phyloP scores from a whole-genome alignment of 2,329 filamentous ascomycete genomes.

The Microascus cirrosus region DNA sequence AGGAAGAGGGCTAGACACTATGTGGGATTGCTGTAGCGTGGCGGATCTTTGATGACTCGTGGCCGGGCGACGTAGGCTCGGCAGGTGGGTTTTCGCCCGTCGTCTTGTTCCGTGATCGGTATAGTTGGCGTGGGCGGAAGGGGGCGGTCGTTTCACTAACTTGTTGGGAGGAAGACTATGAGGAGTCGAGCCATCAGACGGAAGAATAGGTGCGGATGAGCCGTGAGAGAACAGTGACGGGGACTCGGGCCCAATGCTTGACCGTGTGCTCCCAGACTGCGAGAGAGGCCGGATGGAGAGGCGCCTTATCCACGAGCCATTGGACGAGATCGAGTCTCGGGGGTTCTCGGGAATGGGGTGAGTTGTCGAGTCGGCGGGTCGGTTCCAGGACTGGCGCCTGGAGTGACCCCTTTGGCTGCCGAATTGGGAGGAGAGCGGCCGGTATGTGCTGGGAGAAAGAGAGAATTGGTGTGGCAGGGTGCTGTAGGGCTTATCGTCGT shows the following conservation, averaged over 20 bases:
- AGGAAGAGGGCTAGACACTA: neutral
- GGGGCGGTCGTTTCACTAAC: slow-evolving; percentile 62
- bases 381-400: slow-evolving; percentile 31
- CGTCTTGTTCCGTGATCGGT: slow-evolving; percentile 29
- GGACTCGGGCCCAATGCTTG: slow-evolving; percentile 54
- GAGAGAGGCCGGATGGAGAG: slow-evolving; percentile 56
- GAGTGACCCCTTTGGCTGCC: neutral
- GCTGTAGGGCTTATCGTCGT: slow-evolving; percentile 17
- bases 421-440: neutral
- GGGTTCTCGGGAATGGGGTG: slow-evolving; percentile 29
- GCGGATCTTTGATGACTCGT: slow-evolving; percentile 71
- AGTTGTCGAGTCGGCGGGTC: slow-evolving; percentile 22
- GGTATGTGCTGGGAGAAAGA: slow-evolving; percentile 10
- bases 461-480: slow-evolving; percentile 10
- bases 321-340: slow-evolving; percentile 49
- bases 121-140: slow-evolving; percentile 32
- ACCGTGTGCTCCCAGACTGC: slow-evolving; percentile 55
- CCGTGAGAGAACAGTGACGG: slow-evolving; percentile 57
- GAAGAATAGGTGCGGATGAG: slow-evolving; percentile 53
- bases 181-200: slow-evolving; percentile 12
- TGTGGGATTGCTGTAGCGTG: slow-evolving; percentile 39
- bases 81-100: slow-evolving; percentile 48
- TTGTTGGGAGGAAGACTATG: slow-evolving; percentile 55
- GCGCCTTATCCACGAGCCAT: slow-evolving; percentile 61
- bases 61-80: slow-evolving; percentile 59